Evolutionary conservation across 768 basidiomycete genomes (phyloP), one percentile per base, ranked within the genome.

Genomic region (Suillus lakei): DNA sequence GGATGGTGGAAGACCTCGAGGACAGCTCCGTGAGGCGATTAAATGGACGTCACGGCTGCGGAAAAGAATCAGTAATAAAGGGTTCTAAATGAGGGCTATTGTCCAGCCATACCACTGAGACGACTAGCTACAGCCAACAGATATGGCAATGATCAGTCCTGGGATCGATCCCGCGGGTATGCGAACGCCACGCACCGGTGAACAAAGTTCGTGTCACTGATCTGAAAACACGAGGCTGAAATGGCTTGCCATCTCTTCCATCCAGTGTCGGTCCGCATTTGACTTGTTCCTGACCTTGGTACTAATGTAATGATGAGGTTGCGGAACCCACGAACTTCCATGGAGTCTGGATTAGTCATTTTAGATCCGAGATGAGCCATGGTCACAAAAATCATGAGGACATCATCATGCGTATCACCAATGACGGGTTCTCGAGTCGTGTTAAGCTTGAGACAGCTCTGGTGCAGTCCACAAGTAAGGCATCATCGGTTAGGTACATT

Each of bases 181-280:
- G 58, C 18, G 39, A 59, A 59, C 12, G 38, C 26, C 38, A 38
- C n/a, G 15, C 18, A 36, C 55, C 46, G 32, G 36, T 53, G 46
- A 23, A 44, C 61, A 51, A 32, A 21, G 28, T 64, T 66, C 72
- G 64, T 74, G 60, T 46, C 72, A 68, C 61, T 8, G 5, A 38
- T 59, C 54, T 66, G 62, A 36, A 34, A 76, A 76, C 76, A 77
- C 67, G 74, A 76, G 74, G 76, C 67, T 60, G 28, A n/a, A 63
- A 64, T 54, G 54, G 66, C 38, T 63, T 61, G 46, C 65, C 63
- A 51, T 60, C 54, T n/a, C n/a, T 38, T n/a, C 58, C n/a, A 32
- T 9, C 6, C 28, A 28, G 6, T 62, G 64, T 63, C 67, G 65
- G 67, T 43, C 34, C 65, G 51, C 13, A 23, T 64, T 62, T 55